Base-by-base conservation (phyloP, 1,139 yeast genomes). In the Kodamaea ohmeri region DNA sequence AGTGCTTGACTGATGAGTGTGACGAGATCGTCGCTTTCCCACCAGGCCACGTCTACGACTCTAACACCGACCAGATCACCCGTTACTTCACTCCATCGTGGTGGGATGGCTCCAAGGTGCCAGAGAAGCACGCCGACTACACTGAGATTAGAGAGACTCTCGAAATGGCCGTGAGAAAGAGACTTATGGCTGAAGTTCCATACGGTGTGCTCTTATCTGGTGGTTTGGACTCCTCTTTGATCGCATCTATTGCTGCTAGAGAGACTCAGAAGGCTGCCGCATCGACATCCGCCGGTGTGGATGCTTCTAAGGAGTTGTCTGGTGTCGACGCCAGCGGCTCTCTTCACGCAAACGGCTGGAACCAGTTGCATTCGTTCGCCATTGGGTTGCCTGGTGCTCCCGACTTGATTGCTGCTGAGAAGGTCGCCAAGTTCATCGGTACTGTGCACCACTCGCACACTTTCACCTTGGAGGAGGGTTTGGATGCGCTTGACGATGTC, bases 131-230 rank as follows among this genome's bases (percentile, higher is more conserved):
- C 38, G 87, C 83, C 34, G 96, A 90, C 61, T 79, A 71, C 60
- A 78, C 64, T 53, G 56, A 69, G 43, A 77, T 92, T 46, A 83
- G 97, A 64, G 85, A 82, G 56, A 63, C 86, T 36, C 77, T 92
- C 58, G 98, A 92, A 66, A 73, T 84, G 70, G 92, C 98, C 37
- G 98, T 92, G 40, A 85, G 97, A 75, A 94, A 92, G 84, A 83
- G 98, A 76, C 78, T 92, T 58, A 92, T 92, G 98, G 94, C 97
- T 40, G 98, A 92, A 71, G 98, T 92, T 45, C 97, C 98, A 37
- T 87, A 88, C 65, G 98, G 98, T 70, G 98, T 92, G 33, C 73
- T 92, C 53, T 74, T 92, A 52, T 88, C 97, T 26, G 98, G 98
- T 60, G 98, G 98, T 48, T 77, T 92, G 55, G 98, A 92, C 64